Percentiles rank a stretch among this genome's conserved stretches.
These are phyloP conservation scores for Coniferiporia weirii DNA, from an alignment of 1,284 basidiomycete species.

Conservation along the genomic window DNA sequence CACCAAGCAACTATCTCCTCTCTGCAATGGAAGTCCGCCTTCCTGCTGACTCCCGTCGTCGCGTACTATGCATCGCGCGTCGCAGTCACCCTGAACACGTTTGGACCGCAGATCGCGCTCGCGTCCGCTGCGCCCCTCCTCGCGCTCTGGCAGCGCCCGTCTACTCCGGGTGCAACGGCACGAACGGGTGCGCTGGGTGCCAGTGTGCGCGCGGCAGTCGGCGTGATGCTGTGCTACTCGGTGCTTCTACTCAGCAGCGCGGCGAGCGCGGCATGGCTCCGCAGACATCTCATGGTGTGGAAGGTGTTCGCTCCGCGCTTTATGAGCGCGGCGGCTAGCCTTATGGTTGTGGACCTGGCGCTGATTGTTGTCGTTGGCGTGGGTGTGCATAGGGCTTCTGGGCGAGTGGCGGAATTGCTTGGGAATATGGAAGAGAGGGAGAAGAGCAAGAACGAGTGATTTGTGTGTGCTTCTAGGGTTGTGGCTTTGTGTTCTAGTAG, in stretches of 20 bases:
- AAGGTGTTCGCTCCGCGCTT: conserved; percentile 96
- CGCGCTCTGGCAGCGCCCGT: conserved; percentile 88
- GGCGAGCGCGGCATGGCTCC: conserved; percentile 68
- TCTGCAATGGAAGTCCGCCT: conserved; percentile 95
- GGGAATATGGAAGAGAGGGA: conserved; percentile 1
- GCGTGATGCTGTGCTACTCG: conserved; percentile 66
- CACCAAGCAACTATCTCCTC: conserved; percentile 88
- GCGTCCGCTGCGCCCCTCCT: conserved; percentile 67
- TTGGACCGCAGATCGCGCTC: conserved; percentile 67
- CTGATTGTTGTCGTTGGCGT: conserved; percentile 46
- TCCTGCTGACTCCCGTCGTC: conserved; percentile 66
- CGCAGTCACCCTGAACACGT: conserved; percentile 78
- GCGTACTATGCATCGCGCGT: conserved; percentile 73
- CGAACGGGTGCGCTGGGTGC: conserved; percentile 27
- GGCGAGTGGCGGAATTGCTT: conserved; percentile 34
- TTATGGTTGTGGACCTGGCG: conserved; percentile 52
- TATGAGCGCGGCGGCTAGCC: conserved; percentile 64
- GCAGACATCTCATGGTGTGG: conserved; percentile 97
- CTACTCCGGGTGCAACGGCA: conserved; percentile 15
- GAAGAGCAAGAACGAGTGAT: not conserved
- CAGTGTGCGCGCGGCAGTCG: conserved; percentile 50
- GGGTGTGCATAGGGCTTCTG: conserved; percentile 55
- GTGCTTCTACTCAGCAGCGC: conserved; percentile 67
- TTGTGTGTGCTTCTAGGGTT: not conserved
- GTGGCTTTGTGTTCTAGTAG: not conserved